These are phyloP conservation scores for Apophysomyces sp. DNA, from an alignment of 371 early-diverging fungal genomes.

Conservation along the genomic window DNA sequence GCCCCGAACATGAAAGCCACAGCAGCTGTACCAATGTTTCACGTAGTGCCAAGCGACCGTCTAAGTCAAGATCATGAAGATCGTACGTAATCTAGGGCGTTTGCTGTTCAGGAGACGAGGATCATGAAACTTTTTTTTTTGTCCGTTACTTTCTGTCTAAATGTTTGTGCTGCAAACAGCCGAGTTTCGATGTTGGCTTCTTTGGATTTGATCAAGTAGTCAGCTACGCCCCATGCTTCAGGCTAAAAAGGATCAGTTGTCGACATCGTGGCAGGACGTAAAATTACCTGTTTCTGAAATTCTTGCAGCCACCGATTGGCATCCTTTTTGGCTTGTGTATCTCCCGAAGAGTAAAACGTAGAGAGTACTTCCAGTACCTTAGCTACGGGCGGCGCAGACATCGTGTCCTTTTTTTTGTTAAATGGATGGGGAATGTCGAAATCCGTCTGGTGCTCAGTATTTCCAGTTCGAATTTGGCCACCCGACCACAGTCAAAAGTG, in stretches of 20 bases:
- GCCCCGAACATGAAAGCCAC: conserved; percentile 42
- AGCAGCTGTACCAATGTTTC: conserved; percentile 77
- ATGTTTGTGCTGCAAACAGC: conserved; percentile 92
- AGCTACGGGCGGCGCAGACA: conserved; percentile 20
- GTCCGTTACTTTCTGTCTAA: conserved; percentile 79
- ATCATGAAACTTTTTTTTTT: background rate
- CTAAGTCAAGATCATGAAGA: conserved; percentile 69
- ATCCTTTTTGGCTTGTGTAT: conserved; percentile 50
- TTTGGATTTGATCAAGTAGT: conserved; percentile 65
- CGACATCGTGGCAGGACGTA: background rate
- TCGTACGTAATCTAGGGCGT: conserved; percentile 76
- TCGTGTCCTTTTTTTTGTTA: background rate
- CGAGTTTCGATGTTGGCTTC: conserved; percentile 61
- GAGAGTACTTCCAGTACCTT: conserved; percentile 30
- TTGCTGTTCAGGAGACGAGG: background rate
- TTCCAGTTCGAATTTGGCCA: background rate
- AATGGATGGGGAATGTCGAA: background rate
- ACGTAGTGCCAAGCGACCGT: conserved; percentile 68
- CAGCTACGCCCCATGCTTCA: conserved; percentile 86
- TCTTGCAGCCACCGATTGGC: conserved; percentile 83
- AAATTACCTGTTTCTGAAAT: conserved; percentile 85
- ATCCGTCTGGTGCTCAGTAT: background rate
- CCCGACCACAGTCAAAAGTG: background rate
- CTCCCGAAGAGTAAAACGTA: conserved; percentile 36
- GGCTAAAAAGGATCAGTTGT: conserved; percentile 44